Evolutionary conservation across 352 stramenopile genomes (phyloP), one percentile per base, ranked within the genome.

Genomic region (Peronosclerospora sorghi): DNA sequence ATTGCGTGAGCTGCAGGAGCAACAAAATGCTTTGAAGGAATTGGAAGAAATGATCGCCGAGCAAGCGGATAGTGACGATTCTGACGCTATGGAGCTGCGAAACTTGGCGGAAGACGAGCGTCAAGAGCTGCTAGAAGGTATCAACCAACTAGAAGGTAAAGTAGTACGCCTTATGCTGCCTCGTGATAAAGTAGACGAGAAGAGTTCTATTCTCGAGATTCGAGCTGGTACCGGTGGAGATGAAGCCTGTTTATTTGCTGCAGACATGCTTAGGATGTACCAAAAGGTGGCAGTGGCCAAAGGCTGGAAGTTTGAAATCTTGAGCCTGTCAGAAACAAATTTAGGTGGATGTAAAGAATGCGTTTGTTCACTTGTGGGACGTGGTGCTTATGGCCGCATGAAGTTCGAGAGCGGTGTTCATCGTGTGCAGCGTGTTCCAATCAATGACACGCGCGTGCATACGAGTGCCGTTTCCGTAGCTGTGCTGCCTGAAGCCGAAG

Each of bases 381-480:
- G 73, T 35, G 81, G 65, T 8, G 95, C 95, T 0, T 99, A 96
- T 54, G 96, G 86, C n/a, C 94, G 94, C 61, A 84, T 99, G 48
- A 98, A 98, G 59, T 98, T 95, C 64, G 95, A 99, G 60, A 96
- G 86, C 24, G 95, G 95, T 35, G 95, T 98, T 4, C 96, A 99
- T 67, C 84, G 95, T 38, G 95, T 99, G 12, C 95, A 98, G 64
- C 82, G 96, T 20, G 95, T 99, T 30, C 95, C 96, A 1, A 74
- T 96, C 23, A 98, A 97, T 51, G 92, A 98, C 59, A 80, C 86
- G 23, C 83, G 95, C 10, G 89, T 98, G 5, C 96, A 99, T 70
- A 99, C 96, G 9, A 97, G 86, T 46, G 97, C 95, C 9, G 90
- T 97, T 12, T 97, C 95, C n/a, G 94, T 99, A 17, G 94, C 96